These are phyloP conservation scores for Phalaenopsis hybrid DNA, from an alignment of 116 monocot genomes.

Conservation along the genomic window DNA sequence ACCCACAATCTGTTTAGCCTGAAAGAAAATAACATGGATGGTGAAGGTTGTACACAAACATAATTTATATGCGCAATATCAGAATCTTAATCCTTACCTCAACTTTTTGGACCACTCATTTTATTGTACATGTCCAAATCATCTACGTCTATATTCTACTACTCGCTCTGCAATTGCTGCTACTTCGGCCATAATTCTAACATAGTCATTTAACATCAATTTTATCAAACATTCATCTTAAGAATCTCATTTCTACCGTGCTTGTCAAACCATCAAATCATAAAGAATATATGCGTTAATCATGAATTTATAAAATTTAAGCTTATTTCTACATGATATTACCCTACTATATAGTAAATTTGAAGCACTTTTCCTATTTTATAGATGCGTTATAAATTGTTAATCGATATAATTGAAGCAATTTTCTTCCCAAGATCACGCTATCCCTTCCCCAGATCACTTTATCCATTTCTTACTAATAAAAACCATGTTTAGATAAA, in stretches of 20 bases:
- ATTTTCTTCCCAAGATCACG: too few species aligned
- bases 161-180: background rate
- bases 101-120: background rate
- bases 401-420: too few species aligned
- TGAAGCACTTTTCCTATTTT: too few species aligned
- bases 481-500: too few species aligned
- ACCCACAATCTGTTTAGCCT: constrained; percentile 79
- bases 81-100: background rate
- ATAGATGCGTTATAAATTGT: too few species aligned
- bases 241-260: background rate
- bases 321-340: too few species aligned
- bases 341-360: too few species aligned
- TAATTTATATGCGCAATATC: background rate
- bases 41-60: background rate
- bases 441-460: too few species aligned
- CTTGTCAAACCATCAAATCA: too few species aligned
- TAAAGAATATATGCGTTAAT: too few species aligned
- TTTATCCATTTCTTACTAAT: too few species aligned
- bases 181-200: background rate
- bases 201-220: background rate
- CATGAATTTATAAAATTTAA: too few species aligned
- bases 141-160: background rate
- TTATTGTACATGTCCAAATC: background rate
- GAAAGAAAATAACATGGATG: constrained; percentile 8
- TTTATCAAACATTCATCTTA: background rate